These are phyloP conservation scores for Jaltomata sinuosa DNA, from an alignment of 257 asterid species.

Conservation along the genomic window DNA sequence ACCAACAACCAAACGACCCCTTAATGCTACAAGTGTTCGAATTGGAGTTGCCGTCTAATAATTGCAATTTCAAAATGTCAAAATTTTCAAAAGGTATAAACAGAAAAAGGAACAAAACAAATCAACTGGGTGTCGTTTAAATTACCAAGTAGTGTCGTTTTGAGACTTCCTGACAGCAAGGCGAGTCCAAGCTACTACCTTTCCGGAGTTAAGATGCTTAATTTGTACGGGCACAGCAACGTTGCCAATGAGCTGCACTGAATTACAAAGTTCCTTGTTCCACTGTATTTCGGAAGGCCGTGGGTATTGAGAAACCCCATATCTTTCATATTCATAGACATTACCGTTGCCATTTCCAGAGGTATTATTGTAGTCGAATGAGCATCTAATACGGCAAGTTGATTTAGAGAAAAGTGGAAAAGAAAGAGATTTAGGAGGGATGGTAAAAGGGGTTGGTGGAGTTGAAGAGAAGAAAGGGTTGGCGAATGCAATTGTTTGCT, in stretches of 20 bases:
- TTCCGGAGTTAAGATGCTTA: constrained; percentile 67
- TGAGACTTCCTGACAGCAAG: constrained; percentile 81
- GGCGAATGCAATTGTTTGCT: not conserved
- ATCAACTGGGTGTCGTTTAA: not conserved
- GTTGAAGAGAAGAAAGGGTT: not conserved
- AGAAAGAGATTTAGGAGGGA: not conserved
- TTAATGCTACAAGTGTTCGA: not conserved
- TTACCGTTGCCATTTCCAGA: not conserved
- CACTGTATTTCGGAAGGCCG: constrained; percentile 35
- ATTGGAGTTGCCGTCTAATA: not conserved
- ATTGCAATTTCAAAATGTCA: not conserved
- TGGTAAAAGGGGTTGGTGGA: not conserved
- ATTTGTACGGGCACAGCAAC: constrained; percentile 68
- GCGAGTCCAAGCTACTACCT: constrained; percentile 68
- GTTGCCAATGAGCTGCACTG: constrained; percentile 70
- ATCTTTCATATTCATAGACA: constrained; percentile 7
- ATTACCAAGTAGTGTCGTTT: constrained; percentile 61
- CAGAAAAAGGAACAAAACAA: not conserved
- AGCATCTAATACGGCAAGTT: constrained; percentile 16
- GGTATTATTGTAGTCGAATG: constrained; percentile 6
- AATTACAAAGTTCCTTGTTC: constrained; percentile 40
- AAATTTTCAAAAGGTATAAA: not conserved
- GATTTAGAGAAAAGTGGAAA: constrained; percentile 1
- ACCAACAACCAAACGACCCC: not conserved
- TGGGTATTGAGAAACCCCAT: constrained; percentile 16